phyloP scores from a whole-genome alignment of 2,329 filamentous ascomycete species.

The Fusarium palustre region DNA sequence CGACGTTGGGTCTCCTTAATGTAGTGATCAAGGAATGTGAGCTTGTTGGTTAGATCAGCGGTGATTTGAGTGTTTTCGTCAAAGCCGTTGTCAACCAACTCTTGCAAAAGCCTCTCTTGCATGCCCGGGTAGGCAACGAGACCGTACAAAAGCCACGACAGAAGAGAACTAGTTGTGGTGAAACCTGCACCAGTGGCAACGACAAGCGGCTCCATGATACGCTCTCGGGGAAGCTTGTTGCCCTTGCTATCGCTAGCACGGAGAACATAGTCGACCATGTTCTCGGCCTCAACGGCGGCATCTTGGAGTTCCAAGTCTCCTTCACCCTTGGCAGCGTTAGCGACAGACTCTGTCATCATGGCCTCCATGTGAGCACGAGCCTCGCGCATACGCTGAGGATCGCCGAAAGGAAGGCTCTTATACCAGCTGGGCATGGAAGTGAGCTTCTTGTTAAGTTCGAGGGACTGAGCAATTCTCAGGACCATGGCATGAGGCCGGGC shows the following conservation, averaged over 20 bases:
- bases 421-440: conserved; percentile 68
- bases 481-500: conserved; percentile 65
- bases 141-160: conserved; percentile 69
- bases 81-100: conserved; percentile 64
- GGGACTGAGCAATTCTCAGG: conserved; percentile 59
- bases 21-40: conserved; percentile 67
- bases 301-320: conserved; percentile 59
- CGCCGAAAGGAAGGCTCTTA: conserved; percentile 66
- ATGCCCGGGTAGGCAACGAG: conserved; percentile 65
- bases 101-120: conserved; percentile 68
- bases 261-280: conserved; percentile 62
- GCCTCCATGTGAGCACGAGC: conserved; percentile 50
- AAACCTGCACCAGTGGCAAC: conserved; percentile 69
- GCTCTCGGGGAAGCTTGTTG: conserved; percentile 60
- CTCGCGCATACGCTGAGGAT: conserved; percentile 58
- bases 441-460: conserved; percentile 70
- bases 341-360: conserved; percentile 56
- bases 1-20: conserved; percentile 71
- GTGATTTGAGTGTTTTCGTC: conserved; percentile 58
- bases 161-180: conserved; percentile 68
- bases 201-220: conserved; percentile 53
- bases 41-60: conserved; percentile 59
- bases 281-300: conserved; percentile 62
- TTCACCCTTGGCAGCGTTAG: conserved; percentile 51
- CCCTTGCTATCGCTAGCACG: conserved; percentile 67